Conservation (phyloP, 1,139 yeast genomes). For the Hyphopichia wangnamkhiaoensis region DNA sequence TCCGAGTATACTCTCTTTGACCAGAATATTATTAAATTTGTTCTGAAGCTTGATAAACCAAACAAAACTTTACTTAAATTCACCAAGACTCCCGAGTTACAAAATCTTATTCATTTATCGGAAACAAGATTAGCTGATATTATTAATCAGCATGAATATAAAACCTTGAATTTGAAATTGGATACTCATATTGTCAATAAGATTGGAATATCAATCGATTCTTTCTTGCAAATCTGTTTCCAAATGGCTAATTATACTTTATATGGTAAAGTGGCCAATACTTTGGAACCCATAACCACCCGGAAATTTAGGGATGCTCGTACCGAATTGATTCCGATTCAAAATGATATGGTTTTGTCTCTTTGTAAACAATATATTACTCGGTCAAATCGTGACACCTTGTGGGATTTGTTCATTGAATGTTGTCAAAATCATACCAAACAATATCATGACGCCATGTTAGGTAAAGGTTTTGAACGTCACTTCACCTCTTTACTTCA, state of each 20-base stretch:
- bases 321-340: conserved; percentile 68
- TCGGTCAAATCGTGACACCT: conserved; percentile 43
- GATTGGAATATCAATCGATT: conserved; percentile 61
- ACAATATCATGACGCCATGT: conserved; percentile 52
- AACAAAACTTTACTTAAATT: conserved; percentile 44
- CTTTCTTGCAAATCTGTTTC: conserved; percentile 65
- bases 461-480: conserved; percentile 70
- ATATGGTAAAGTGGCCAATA: conserved; percentile 67
- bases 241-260: conserved; percentile 73
- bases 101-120: conserved; percentile 59
- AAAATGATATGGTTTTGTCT: conserved; percentile 51
- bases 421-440: conserved; percentile 55
- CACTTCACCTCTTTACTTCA: conserved; percentile 67
- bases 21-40: conserved; percentile 33
- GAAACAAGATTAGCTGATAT: conserved; percentile 77
- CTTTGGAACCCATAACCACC: conserved; percentile 75
- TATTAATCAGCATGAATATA: conserved; percentile 68
- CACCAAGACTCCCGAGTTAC: conserved; percentile 48
- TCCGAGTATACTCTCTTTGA: conserved; percentile 69
- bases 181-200: conserved; percentile 49
- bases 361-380: conserved; percentile 64
- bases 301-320: conserved; percentile 66
- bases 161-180: conserved; percentile 41
- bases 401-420: conserved; percentile 53
- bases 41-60: conserved; percentile 46